Conservation (phyloP, 305 asterid genomes). For the Fraxinus sp. region DNA sequence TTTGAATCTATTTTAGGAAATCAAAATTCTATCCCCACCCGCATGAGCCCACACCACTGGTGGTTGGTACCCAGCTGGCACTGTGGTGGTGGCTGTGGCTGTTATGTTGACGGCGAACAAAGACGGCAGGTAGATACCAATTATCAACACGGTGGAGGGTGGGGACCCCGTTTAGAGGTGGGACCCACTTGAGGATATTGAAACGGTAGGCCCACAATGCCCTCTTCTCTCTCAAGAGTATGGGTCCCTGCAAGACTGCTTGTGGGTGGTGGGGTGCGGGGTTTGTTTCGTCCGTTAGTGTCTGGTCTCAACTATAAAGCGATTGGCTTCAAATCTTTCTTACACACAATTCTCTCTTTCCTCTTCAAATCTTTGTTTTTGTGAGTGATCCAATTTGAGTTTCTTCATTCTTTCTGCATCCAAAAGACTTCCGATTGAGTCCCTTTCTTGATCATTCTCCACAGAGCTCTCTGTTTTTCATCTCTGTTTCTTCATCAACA, state of each 20-base stretch:
- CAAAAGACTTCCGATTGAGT: not conserved
- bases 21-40: not conserved
- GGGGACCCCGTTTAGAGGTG: constrained; percentile 5
- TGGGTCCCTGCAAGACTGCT: not conserved
- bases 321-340: constrained; percentile 38
- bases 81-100: constrained; percentile 4
- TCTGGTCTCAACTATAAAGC: constrained; percentile 57
- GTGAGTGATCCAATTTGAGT: not conserved
- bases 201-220: not conserved
- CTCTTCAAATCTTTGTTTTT: constrained; percentile 16
- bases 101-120: constrained; percentile 31
- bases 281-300: constrained; percentile 45
- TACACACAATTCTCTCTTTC: constrained; percentile 29
- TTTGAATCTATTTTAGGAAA: constrained; percentile 24
- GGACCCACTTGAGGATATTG: constrained; percentile 31
- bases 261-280: constrained; percentile 3
- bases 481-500: constrained; percentile 4
- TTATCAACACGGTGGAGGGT: constrained; percentile 7
- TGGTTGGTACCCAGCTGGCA: constrained; percentile 29
- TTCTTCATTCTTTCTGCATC: not conserved
- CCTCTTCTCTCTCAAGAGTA: not conserved
- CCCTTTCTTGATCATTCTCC: not conserved
- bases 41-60: constrained; percentile 32
- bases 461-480: constrained; percentile 40
- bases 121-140: constrained; percentile 29